Base-by-base conservation (phyloP, 2,329 filamentous ascomycete species). In the Paradendryphiella salina region DNA sequence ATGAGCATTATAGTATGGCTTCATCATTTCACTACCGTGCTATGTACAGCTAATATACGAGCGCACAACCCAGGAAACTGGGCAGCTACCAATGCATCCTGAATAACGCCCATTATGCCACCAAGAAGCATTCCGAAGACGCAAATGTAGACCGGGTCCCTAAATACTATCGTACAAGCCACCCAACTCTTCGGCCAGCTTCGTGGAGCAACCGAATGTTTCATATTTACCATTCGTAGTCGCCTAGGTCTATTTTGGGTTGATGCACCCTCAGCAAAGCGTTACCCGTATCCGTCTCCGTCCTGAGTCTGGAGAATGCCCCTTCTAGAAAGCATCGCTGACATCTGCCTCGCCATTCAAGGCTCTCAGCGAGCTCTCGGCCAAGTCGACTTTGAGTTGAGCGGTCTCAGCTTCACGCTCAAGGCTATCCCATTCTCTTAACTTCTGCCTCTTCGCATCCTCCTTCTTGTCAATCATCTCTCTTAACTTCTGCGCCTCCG, bases 391-490 rank as follows among this genome's bases (percentile, higher is more conserved):
- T 54, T 75, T 73, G 44, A 79, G 54, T 20, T 71, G 73, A n/a
- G 76, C 75, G 23, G 71, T 74, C 48, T 76, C 73, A 13, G 70
- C 73, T 50, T 80, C 78, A 10, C 74, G 61, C 49, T 74, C 72
- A 51, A 78, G 54, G 5, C 67, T 56, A 36, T 77, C 77, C 78
- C 77, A 80, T 43, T 80, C 78, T 49, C 71, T 64, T 45, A 78
- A 50, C 17, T 66, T 67, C 53, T 73, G 72, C 32, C 77, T 60
- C 57, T 76, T 79, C 46, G 68, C 69, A 21, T 66, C 66, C 56
- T 80, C 76, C 59, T 76, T 78, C 54, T 75, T 75, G 33, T 77
- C 77, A 46, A 80, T 79, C 54, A 69, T 52, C 51, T 74, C 69
- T 18, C 77, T 63, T 52, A 80, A 52, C 58, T 70, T 75, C 52